Evolutionary conservation across 1,139 yeast species (phyloP), one percentile per base, ranked within the genome.

Genomic region (Candida buenavistaensis): DNA sequence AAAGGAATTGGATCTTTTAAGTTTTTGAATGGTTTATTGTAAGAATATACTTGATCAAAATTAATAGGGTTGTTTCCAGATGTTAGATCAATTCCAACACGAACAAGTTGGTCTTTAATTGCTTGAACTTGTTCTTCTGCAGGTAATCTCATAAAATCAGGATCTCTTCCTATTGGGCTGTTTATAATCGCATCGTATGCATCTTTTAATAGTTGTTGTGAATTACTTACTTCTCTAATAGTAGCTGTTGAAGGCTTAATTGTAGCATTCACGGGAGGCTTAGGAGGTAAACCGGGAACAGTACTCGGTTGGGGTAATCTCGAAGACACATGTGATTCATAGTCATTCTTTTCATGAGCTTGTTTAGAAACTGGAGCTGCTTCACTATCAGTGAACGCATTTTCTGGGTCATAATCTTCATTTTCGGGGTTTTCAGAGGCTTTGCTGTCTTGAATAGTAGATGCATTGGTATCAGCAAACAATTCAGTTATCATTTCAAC

Each of bases 41-140:
- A 66, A 2, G 72, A 65, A 44, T 59, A 62, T 2, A 66, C 71
- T 42, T 67, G 72, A 43, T 67, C 62, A 44, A 56, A 63, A 45
- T 65, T 65, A 37, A 49, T 45, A n/a, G 46, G 35, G 16, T 45
- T 33, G 4, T 48, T 34, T 8, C 43, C 30, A 15, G 45, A 32
- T 5, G 43, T 30, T 23, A 63, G 46, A 1, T 52, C 49, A 10
- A 64, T 56, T 11, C 63, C 58, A 11, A 51, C 53, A 12, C 49
- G 45, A 19, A 47, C 48, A 26, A 68, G 51, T 35, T 61, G 61
- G 8, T 54, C 57, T 46, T 55, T 51, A 19, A 68, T 59, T 16
- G 58, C 41, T 32, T 48, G 48, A 55, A 63, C 57, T 38, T 68
- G 72, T 21, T 68, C 63, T 9, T 44, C 48, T 31, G 60, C 63